Percentiles rank a stretch among this genome's conserved stretches.
Evolutionary conservation across 1,284 basidiomycete genomes (phyloP).

Genomic region (Stereum hirsutum): DNA sequence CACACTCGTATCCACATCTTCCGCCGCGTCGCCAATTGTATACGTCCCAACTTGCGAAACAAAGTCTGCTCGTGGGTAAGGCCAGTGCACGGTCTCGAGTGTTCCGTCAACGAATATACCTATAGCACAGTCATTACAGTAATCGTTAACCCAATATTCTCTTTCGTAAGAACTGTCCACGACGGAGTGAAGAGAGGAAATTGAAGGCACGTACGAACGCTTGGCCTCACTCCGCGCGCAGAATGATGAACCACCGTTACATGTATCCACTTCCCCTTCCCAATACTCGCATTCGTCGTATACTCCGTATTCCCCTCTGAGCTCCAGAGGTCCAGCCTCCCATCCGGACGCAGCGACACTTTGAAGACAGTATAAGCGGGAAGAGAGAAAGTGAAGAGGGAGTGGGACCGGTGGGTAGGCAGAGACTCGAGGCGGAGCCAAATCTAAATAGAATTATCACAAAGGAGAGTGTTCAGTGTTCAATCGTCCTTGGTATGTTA

Average conservation of each 20-base stretch:
- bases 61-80: slow-evolving; percentile 46
- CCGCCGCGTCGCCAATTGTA: slow-evolving; percentile 40
- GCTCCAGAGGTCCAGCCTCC: slow-evolving; percentile 43
- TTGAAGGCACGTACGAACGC: no score
- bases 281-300: slow-evolving; percentile 35
- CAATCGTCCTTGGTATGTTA: no score
- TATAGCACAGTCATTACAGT: slow-evolving; percentile 25
- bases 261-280: slow-evolving; percentile 60
- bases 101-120: slow-evolving; percentile 68
- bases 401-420: slow-evolving; percentile 31
- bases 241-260: slow-evolving; percentile 56
- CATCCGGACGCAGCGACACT: slow-evolving; percentile 43
- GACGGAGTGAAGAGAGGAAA: no score
- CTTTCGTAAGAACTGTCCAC: no score
- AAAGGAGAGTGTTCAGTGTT: no score
- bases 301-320: slow-evolving; percentile 29
- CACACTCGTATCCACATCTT: slow-evolving; percentile 29
- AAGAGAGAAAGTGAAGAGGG: slow-evolving; percentile 36
- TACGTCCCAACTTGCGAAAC: slow-evolving; percentile 31
- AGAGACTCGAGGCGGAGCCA: slow-evolving; percentile 62
- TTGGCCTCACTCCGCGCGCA: no score
- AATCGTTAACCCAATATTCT: no score
- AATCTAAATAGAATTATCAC: slow-evolving; percentile 32
- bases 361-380: slow-evolving; percentile 28
- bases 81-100: slow-evolving; percentile 51